Evolutionary conservation across 148 eudicot genomes (phyloP).

Genomic region (Chenopodium formosanum): DNA sequence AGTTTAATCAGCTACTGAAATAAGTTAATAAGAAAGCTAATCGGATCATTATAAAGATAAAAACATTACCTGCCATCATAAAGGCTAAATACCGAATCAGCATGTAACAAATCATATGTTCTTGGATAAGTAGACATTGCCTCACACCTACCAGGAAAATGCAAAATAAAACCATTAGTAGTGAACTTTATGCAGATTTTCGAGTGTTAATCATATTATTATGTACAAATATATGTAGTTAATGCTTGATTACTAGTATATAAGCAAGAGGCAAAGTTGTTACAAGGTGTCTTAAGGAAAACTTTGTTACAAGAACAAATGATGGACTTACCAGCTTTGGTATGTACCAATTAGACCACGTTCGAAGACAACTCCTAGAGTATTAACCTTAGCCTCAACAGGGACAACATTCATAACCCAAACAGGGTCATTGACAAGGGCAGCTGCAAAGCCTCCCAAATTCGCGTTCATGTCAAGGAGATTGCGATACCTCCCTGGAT

Average conservation of each 20-base stretch:
- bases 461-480: constrained; percentile 84
- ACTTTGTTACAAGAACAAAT: not conserved
- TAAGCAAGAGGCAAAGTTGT: too few species aligned
- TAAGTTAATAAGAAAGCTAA: not conserved
- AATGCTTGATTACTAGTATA: too few species aligned
- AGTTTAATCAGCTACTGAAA: not conserved
- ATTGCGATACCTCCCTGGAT: constrained; percentile 72
- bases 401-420: constrained; percentile 96
- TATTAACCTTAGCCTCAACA: constrained; percentile 55
- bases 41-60: too few species aligned
- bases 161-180: not conserved
- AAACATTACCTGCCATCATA: constrained; percentile 60
- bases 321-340: constrained; percentile 64
- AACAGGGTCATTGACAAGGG: constrained; percentile 65
- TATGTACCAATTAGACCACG: constrained; percentile 90
- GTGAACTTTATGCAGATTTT: not conserved
- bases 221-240: too few species aligned
- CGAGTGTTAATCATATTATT: too few species aligned
- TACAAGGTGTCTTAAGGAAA: not conserved
- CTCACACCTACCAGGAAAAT: constrained; percentile 60
- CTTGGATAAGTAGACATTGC: constrained; percentile 97
- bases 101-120: constrained; percentile 83
- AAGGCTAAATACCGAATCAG: constrained; percentile 66
- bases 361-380: constrained; percentile 74
- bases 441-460: constrained; percentile 94